Percentiles rank a stretch among this genome's conserved stretches.
Conservation (phyloP, 192 early-diverging fungal genomes). For the Umbelopsis ramanniana region DNA sequence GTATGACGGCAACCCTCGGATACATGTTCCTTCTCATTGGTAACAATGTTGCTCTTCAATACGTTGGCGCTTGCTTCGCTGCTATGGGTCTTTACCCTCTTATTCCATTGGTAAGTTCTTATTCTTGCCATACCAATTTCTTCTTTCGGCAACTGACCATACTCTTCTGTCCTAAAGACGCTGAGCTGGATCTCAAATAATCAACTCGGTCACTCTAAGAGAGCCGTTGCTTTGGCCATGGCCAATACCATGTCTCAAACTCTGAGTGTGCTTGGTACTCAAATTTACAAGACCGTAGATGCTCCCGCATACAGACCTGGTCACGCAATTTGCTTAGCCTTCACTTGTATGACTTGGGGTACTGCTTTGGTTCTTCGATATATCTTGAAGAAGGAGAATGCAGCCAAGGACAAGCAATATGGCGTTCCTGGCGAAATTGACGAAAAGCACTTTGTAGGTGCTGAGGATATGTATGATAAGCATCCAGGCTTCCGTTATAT, state of each 20-base stretch:
- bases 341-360: conserved; percentile 22
- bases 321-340: conserved; percentile 39
- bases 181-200: conserved; percentile 64
- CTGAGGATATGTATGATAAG: conserved; percentile 24
- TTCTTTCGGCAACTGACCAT: conserved; percentile 3
- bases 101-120: conserved; percentile 43
- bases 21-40: conserved; percentile 51
- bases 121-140: neutral
- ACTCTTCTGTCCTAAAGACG: neutral
- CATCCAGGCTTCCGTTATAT: conserved; percentile 26
- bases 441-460: neutral
- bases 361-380: conserved; percentile 29
- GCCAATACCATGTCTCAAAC: conserved; percentile 56
- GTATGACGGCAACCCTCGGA: conserved; percentile 37
- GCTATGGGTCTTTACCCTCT: conserved; percentile 49
- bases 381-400: conserved; percentile 40
- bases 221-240: conserved; percentile 57
- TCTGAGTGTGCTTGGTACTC: conserved; percentile 58
- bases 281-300: conserved; percentile 59
- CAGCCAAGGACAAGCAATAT: conserved; percentile 25
- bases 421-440: conserved; percentile 25
- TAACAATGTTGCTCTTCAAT: conserved; percentile 32
- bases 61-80: conserved; percentile 29
- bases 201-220: conserved; percentile 59
- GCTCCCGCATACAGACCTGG: conserved; percentile 55